Base-by-base conservation (phyloP, 805 yeast species). In the Kluyveromyces siamensis region DNA sequence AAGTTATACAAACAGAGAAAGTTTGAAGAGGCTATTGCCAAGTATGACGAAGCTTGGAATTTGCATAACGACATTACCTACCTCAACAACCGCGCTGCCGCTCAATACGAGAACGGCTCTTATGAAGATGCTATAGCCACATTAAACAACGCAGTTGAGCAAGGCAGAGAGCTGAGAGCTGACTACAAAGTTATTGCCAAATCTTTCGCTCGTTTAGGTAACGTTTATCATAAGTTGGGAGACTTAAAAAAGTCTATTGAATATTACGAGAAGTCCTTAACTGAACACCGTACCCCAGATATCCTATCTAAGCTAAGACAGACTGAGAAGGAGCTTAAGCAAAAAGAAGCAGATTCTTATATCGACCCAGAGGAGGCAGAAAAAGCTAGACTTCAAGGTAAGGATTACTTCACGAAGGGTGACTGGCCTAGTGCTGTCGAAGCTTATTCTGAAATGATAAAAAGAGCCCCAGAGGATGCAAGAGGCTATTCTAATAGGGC, bases 401-500 rank as follows among this genome's bases (percentile, higher is more conserved):
- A 87, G 69, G 91, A 86, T 21, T 80, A 68, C 62, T 93, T 93
- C 77, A 80, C 84, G 51, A 84, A 86, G 58, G 93, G 87, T 45
- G 96, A 91, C 69, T 91, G 96, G 96, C 98, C 99, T 54, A 82
- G 75, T 55, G 97, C 98, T 19, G 96, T 93, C 41, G 85, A 86
- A 67, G 85, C 96, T 5, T 93, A 93, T 71, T 76, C 95, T 45
- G 99, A 93, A 71, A 93, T 93, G 90, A 75, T 91, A 60, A 87
- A 89, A 72, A 85, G 99, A 67, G 89, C 90, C n/a, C 99, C 99
- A 49, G 81, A 81, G 49, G 98, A 93, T 69, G 95, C 95, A 21
- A 81, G 96, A 69, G 98, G 97, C 50, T 93, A 89, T 69, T 89
- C 96, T 36, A 93, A 93, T 74, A 85, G 99, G 71, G 99, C 99